Percentiles rank a stretch among this genome's conserved stretches.
phyloP scores from a whole-genome alignment of 352 stramenopile genomes.

The Phytophthora sp. region DNA sequence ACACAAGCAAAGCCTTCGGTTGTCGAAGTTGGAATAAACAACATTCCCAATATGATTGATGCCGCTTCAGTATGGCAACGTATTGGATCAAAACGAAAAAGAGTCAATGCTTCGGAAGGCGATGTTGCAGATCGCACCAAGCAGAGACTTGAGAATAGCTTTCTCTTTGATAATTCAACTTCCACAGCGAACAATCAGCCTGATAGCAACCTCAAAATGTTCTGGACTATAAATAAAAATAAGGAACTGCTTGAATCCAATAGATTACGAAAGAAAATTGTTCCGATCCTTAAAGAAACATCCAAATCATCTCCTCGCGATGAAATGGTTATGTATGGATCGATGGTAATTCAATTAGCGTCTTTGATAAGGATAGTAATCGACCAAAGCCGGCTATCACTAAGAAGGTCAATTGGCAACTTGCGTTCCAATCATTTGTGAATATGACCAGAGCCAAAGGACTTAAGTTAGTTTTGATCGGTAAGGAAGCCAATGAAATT shows the following conservation, averaged over 20 bases:
- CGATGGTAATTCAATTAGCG: no score
- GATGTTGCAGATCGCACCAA: neutral
- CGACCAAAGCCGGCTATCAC: conserved; percentile 5
- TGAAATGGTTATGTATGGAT: conserved; percentile 17
- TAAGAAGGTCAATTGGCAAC: conserved; percentile 14
- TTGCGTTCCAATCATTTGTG: conserved; percentile 19
- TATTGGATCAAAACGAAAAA: conserved; percentile 9
- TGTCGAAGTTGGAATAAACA: no score
- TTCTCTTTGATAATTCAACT: conserved; percentile 21
- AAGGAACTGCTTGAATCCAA: conserved; percentile 18
- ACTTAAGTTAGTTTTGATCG: no score
- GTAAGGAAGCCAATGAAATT: no score
- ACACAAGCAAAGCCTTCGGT: no score
- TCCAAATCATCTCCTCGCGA: conserved; percentile 14
- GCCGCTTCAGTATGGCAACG: neutral
- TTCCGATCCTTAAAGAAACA: conserved; percentile 11
- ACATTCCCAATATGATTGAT: no score
- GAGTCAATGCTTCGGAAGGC: neutral
- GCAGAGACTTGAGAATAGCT: conserved; percentile 11
- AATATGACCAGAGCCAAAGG: conserved; percentile 11
- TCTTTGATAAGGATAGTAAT: conserved; percentile 14
- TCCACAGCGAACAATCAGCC: conserved; percentile 8
- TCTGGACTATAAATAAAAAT: conserved; percentile 14
- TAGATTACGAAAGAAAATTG: conserved; percentile 9
- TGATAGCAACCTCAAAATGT: conserved; percentile 13